phyloP scores from a whole-genome alignment of 2,329 filamentous ascomycete genomes.

The Exserohilum rostratum region DNA sequence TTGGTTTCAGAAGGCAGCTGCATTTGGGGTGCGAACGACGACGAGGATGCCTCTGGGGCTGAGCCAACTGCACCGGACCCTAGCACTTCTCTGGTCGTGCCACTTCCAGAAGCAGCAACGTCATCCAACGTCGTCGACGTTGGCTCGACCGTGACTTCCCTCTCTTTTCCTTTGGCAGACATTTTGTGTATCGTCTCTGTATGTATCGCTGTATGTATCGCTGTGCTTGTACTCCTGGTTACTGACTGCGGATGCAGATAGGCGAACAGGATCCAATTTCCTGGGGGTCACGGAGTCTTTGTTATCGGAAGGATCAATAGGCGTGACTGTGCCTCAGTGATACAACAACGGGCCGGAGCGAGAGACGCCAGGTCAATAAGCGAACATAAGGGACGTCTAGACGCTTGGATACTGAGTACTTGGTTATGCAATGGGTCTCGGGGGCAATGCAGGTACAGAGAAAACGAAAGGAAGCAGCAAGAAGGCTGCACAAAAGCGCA shows the following conservation, averaged over 20 bases:
- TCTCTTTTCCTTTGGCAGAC: slow-evolving; percentile 11
- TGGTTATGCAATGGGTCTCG: not conserved
- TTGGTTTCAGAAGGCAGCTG: slow-evolving; percentile 3
- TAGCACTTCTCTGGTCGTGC: not conserved
- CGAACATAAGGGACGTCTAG: not conserved
- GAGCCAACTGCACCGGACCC: not conserved
- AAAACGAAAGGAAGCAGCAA: not conserved
- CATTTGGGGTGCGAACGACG: not conserved
- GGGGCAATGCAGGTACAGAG: not conserved
- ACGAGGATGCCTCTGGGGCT: not conserved
- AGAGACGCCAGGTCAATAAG: slow-evolving; percentile 2
- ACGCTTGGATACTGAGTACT: not conserved
- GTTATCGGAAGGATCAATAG: slow-evolving; percentile 1
- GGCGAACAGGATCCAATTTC: not conserved
- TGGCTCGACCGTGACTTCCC: not conserved
- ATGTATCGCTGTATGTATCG: no score
- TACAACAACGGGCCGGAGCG: slow-evolving; percentile 7
- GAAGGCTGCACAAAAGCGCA: no score
- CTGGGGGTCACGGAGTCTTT: not conserved
- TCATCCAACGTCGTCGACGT: not conserved
- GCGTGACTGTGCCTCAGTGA: slow-evolving; percentile 4
- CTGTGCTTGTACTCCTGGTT: no score
- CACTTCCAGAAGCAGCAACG: not conserved
- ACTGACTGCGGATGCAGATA: no score
- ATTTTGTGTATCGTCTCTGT: no score